Evolutionary conservation across 106 monocot species (phyloP), one percentile per base, ranked within the genome.

Genomic region (Phalaenopsis equestris): DNA sequence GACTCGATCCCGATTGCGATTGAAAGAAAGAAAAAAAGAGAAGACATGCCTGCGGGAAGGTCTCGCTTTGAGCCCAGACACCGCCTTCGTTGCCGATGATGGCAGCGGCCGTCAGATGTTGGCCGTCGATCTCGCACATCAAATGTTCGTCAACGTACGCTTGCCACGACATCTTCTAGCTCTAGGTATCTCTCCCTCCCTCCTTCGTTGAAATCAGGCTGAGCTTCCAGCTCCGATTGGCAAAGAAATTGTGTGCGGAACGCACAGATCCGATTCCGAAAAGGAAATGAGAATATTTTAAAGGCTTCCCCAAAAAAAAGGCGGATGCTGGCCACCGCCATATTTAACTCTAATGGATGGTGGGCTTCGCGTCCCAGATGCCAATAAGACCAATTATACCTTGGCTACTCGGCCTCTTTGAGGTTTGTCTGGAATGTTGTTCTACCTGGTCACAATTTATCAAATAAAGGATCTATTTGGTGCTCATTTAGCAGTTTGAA

Each of bases 101-200:
- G 8, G 67, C 80, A 24, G 80, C 70, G 30, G 80, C 19, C 6
- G 80, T 70, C 18, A 80, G 45, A 67, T 21, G 67, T 46, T 72
- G 80, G 70, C 68, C 80, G 68, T 80, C 80, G 68, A 80, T 72
- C 43, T 67, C 67, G 70, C 80, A 80, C 80, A 80, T 48, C 68
- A 80, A 68, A 41, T 80, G 80, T 30, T 80, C 80, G 58, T 80
- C 80, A 30, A 80, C 43, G 46, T 80, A 80, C 45, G 64, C 41
- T 48, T 80, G 67, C 80, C 80, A 80, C 70, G 80, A 72, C 80
- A 80, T 80, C 19, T 67, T 80, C 80, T 41, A 8, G 15, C 21
- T 38, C 48, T 68, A 67, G 42, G 38, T 41, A 12, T 72, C 14
- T 41, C 72, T 15, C 72, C 72, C 39, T 72, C 37, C 7, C 72